A percentile compares a stretch with the other conserved stretches of the same genome.
These are phyloP conservation scores for Mortierella sp. DNA, from an alignment of 371 early-diverging fungal genomes.

Conservation along the genomic window DNA sequence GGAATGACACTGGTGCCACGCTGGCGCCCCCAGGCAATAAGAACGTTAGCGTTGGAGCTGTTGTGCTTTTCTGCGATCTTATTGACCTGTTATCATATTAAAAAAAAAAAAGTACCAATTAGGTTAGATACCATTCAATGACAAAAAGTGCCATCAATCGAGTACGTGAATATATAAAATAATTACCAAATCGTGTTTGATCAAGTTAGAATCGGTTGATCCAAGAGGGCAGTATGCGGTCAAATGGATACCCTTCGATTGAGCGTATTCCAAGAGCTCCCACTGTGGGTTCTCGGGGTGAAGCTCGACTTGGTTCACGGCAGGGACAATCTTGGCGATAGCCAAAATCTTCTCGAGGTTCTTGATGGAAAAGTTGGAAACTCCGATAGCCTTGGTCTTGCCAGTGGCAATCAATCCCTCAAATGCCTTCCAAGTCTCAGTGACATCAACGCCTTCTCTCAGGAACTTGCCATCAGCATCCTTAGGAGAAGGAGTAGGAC, in stretches of 20 bases:
- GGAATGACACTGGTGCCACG: conserved; percentile 76
- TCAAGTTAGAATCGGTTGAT: conserved; percentile 58
- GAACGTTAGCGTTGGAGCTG: conserved; percentile 78
- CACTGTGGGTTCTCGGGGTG: conserved; percentile 90
- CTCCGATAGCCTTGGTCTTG: conserved; percentile 71
- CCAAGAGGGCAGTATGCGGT: conserved; percentile 90
- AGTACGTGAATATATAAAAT: too few species aligned
- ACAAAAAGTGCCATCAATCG: too few species aligned
- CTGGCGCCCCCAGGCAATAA: conserved; percentile 81
- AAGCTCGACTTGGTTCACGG: conserved; percentile 90
- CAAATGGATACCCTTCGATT: conserved; percentile 75
- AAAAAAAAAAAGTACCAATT: conserved; percentile 1
- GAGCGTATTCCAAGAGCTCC: conserved; percentile 79
- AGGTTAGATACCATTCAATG: too few species aligned
- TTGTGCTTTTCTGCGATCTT: conserved; percentile 79
- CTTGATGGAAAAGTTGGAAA: conserved; percentile 74
- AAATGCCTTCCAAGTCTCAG: conserved; percentile 83
- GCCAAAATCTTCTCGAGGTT: conserved; percentile 78
- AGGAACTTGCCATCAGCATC: conserved; percentile 52
- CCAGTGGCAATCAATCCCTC: conserved; percentile 73
- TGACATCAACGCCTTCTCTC: conserved; percentile 62
- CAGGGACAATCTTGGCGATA: conserved; percentile 80
- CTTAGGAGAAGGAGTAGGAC: conserved; percentile 17
- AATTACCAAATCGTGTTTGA: conserved; percentile 57
- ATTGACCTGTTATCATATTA: conserved; percentile 44